Percentiles rank a stretch among this genome's conserved stretches.
Conservation (phyloP, 1,284 basidiomycete species). For the Melampsora occidentalis region DNA sequence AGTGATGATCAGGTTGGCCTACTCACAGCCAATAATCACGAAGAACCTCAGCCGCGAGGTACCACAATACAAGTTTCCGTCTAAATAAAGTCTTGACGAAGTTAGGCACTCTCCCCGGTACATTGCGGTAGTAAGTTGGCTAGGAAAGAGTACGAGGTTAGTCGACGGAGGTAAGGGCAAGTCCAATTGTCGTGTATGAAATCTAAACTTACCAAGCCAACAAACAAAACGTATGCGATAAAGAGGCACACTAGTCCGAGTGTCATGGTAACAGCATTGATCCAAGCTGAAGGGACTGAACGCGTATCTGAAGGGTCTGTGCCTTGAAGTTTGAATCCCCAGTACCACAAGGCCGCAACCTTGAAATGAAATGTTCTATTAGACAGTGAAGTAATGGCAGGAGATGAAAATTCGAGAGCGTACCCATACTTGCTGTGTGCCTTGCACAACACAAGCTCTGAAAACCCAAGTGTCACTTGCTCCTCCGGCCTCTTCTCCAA, state of each 20-base stretch:
- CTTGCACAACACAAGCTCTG: conserved; percentile 84
- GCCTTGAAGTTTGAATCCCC: conserved; percentile 75
- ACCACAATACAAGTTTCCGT: conserved; percentile 81
- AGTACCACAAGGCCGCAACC: conserved; percentile 90
- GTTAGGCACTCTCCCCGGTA: conserved; percentile 85
- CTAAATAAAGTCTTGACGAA: conserved; percentile 82
- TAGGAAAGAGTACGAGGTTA: not conserved
- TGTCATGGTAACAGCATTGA: conserved; percentile 78
- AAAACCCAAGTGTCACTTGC: conserved; percentile 87
- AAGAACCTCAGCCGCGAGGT: conserved; percentile 76
- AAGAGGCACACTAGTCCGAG: conserved; percentile 68
- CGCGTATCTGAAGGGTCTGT: conserved; percentile 59
- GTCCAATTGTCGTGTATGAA: conserved; percentile 55
- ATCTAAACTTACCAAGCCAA: conserved; percentile 69
- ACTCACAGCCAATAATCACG: conserved; percentile 90
- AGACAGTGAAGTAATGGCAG: not conserved
- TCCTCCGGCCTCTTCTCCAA: conserved; percentile 90
- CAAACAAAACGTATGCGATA: conserved; percentile 76
- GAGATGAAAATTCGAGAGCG: not conserved
- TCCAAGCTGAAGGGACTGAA: conserved; percentile 57
- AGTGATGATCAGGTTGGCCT: conserved; percentile 42
- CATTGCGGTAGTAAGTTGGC: conserved; percentile 76
- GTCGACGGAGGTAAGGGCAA: not conserved
- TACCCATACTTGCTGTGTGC: conserved; percentile 44
- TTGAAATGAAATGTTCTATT: conserved; percentile 55